Base-by-base conservation (phyloP, 1,284 basidiomycete species). In the Sutorius eximius region DNA sequence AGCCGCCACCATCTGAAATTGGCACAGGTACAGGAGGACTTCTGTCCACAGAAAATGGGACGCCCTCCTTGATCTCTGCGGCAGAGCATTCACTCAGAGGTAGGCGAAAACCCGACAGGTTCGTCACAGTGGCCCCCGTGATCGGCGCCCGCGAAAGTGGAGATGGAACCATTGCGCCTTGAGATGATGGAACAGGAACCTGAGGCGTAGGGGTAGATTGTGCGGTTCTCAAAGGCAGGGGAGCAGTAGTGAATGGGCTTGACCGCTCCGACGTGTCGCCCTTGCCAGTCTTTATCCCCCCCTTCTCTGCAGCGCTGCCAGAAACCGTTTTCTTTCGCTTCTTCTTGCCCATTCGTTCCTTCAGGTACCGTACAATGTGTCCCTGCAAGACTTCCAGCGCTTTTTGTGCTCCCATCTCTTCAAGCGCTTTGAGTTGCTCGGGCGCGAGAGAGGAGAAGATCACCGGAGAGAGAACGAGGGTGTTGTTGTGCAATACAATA, bases 401-500 rank as follows among this genome's bases (percentile, higher is more conserved):
- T 64, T 89, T 87, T 68, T 89, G 85, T 1, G 91, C 89, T 4
- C 93, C 92, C 64, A 93, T 81, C 40, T 82, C 81, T 70, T 93
- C 90, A 42, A 95, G 77, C 52, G 90, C 86, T 52, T 79, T 80
- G 46, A 96, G 73, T 69, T 90, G 87, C 55, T 87, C 86, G 33
- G 80, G 75, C 2, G 86, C 85, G 11, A 96, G 80, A 58, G 87
- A 86, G 7, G 87, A 82, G 68, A 96, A 96, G 40, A 96, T 89
- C 27, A 81, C 79, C 2, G 93, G 93, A 64, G 91, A 91, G 36
- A 96, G 81, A 60, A 93, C 85, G 29, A 96, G 82, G 48, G 83
- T 88, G 56, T 91, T 87, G 61, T 93, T 87, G 62, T 95, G 91
- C 27, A 95, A 76, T 29, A 93, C 85, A 74, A 96, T 93, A 24